Conservation (phyloP, 768 basidiomycete species). For the Xerocomellus amylosporus region DNA sequence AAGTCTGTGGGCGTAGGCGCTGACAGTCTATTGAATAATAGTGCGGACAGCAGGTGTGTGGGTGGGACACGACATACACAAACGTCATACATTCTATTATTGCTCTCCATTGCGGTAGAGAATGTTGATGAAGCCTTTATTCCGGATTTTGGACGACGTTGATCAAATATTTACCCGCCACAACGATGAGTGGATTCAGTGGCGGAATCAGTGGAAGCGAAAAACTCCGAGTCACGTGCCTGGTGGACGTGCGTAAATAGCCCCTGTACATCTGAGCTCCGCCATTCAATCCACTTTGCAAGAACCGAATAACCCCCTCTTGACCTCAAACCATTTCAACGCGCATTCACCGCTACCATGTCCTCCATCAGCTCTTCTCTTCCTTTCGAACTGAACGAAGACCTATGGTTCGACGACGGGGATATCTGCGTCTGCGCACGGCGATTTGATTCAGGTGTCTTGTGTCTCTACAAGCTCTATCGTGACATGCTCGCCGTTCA, state of each 20-base stretch:
- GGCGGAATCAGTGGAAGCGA: too few species aligned
- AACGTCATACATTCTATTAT: too few species aligned
- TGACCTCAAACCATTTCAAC: neutral
- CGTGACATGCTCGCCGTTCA: constrained; percentile 2
- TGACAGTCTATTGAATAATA: too few species aligned
- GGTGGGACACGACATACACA: too few species aligned
- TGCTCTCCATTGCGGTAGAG: too few species aligned
- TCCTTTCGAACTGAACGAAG: neutral
- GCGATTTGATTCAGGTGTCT: constrained; percentile 1
- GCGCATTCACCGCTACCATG: neutral
- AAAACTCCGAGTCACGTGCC: too few species aligned
- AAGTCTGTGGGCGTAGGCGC: too few species aligned
- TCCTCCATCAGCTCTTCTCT: neutral
- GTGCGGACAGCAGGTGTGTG: too few species aligned
- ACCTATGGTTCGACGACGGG: constrained; percentile 9
- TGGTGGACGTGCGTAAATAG: neutral
- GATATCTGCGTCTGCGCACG: constrained; percentile 2
- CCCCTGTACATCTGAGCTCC: neutral
- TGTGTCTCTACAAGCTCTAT: constrained; percentile 8
- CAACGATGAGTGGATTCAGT: too few species aligned
- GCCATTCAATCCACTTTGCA: neutral
- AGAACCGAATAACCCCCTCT: neutral
- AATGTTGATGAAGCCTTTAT: too few species aligned
- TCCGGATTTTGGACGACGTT: too few species aligned
- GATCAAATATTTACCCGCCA: too few species aligned